Percentiles rank a stretch among this genome's conserved stretches.
Conservation (phyloP, 2,329 filamentous ascomycete species). For the Remersonia thermophila region DNA sequence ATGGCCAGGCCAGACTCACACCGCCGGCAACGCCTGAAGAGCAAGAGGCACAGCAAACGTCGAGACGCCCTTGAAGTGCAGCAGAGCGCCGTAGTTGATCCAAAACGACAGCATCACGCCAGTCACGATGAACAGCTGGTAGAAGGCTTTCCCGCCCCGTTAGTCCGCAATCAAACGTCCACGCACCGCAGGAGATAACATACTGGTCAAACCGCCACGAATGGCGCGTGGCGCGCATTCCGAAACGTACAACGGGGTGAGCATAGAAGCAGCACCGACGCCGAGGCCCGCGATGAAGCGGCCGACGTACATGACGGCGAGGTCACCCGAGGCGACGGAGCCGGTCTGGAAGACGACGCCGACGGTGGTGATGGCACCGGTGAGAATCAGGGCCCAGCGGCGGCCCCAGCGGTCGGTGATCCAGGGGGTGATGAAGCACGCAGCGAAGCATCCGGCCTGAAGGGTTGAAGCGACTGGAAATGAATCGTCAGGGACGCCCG, state of each 20-base stretch:
- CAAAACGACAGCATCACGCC: constrained; percentile 32
- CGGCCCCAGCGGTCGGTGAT: constrained; percentile 42
- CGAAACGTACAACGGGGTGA: constrained; percentile 34
- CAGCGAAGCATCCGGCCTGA: constrained; percentile 30
- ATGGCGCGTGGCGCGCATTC: constrained; percentile 33
- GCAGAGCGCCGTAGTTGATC: constrained; percentile 34
- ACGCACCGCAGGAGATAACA: background rate
- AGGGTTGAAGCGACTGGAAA: constrained; percentile 49
- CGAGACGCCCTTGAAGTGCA: constrained; percentile 25
- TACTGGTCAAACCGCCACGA: constrained; percentile 30
- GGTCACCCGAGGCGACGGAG: constrained; percentile 40
- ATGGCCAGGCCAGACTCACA: constrained; percentile 20
- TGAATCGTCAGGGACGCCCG: no score
- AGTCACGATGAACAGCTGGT: constrained; percentile 34
- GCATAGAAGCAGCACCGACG: constrained; percentile 29
- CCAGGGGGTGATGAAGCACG: constrained; percentile 34
- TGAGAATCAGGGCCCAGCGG: constrained; percentile 38
- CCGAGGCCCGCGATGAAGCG: constrained; percentile 40
- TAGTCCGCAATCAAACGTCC: no score
- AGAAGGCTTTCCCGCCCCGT: constrained; percentile 17
- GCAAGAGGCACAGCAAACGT: constrained; percentile 49
- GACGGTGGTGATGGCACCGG: constrained; percentile 41
- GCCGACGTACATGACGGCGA: constrained; percentile 50
- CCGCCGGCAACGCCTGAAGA: constrained; percentile 50
- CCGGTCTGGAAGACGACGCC: constrained; percentile 51